These are phyloP conservation scores for Cenchrus purpureus DNA, from an alignment of 176 grass and related monocot species.

Conservation along the genomic window DNA sequence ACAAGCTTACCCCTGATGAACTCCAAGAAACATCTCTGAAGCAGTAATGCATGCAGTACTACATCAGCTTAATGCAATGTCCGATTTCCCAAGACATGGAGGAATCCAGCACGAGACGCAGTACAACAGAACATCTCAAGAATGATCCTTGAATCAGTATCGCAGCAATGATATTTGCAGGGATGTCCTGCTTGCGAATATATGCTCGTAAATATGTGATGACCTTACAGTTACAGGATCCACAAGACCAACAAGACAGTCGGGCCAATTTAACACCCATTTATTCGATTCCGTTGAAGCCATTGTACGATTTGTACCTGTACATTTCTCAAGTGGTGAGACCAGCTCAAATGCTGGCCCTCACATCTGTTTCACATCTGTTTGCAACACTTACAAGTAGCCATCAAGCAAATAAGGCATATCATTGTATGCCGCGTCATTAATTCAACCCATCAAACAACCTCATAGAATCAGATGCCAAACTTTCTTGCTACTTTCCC, in stretches of 20 bases:
- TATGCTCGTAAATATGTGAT: not conserved
- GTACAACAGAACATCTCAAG: not conserved
- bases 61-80: not conserved
- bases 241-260: not conserved
- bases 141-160: not conserved
- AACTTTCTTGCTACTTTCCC: not conserved
- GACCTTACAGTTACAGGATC: not conserved
- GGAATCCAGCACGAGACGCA: not conserved
- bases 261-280: not conserved
- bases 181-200: not conserved
- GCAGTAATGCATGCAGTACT: not conserved
- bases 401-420: not conserved
- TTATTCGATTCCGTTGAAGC: not conserved
- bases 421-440: not conserved
- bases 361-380: not conserved
- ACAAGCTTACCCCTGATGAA: not conserved
- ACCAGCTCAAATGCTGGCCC: not conserved
- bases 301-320: not conserved
- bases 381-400: not conserved
- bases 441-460: constrained; percentile 11
- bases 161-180: not conserved
- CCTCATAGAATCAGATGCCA: not conserved
- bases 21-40: not conserved
- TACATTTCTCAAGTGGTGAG: not conserved
- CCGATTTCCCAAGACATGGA: not conserved